These are phyloP conservation scores for Ormosia semicastrata DNA, from an alignment of 306 rosid genomes.

Conservation along the genomic window DNA sequence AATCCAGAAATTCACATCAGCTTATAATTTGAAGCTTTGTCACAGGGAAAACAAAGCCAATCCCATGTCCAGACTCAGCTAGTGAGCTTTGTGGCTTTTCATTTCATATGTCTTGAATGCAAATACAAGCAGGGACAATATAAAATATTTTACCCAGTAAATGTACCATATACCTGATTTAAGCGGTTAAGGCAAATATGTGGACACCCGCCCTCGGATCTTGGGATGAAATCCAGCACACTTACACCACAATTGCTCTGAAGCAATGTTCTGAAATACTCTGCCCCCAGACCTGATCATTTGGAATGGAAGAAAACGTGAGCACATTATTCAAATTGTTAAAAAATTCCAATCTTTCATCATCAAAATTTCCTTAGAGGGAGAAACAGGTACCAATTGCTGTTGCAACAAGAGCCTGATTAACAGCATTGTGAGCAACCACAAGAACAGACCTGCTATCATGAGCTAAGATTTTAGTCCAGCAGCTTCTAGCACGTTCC, in stretches of 20 bases:
- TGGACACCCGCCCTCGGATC: conserved; percentile 69
- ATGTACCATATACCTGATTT: conserved; percentile 66
- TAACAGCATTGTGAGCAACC: conserved; percentile 98
- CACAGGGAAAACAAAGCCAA: conserved; percentile 7
- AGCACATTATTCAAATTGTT: conserved; percentile 1
- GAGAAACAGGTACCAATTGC: conserved; percentile 69
- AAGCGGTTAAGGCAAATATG: conserved; percentile 82
- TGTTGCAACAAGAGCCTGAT: conserved; percentile 96
- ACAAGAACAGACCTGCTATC: conserved; percentile 87
- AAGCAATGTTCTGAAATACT: conserved; percentile 85
- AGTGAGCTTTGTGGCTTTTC: background rate
- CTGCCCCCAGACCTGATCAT: conserved; percentile 66
- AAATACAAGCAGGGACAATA: background rate
- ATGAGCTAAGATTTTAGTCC: conserved; percentile 70
- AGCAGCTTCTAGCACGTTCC: conserved; percentile 82
- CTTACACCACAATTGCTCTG: conserved; percentile 97
- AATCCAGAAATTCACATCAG: background rate
- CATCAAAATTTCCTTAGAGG: conserved; percentile 17
- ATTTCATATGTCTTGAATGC: background rate
- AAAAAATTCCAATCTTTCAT: conserved; percentile 11
- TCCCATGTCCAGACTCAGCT: background rate
- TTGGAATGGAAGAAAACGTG: background rate
- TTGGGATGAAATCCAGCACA: conserved; percentile 82
- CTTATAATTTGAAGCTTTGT: conserved; percentile 5
- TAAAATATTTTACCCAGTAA: background rate